These are phyloP conservation scores for Phialophora macrospora DNA, from an alignment of 2,329 filamentous ascomycete genomes.

Conservation along the genomic window DNA sequence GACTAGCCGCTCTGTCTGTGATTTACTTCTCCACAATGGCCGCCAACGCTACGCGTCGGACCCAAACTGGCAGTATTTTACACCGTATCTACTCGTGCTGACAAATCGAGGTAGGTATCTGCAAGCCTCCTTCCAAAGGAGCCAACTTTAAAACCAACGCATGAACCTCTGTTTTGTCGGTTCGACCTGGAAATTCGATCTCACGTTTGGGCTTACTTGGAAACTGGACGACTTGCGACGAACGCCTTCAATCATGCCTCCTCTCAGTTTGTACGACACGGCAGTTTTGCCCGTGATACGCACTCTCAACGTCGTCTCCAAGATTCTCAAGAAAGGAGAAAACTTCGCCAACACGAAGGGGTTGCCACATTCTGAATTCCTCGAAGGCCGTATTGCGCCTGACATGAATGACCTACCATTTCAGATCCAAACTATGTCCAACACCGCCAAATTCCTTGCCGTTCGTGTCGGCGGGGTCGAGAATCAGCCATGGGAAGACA, in stretches of 20 bases:
- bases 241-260: conserved; percentile 7
- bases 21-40: neutral
- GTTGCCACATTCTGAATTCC: conserved; percentile 45
- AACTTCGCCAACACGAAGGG: conserved; percentile 47
- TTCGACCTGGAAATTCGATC: neutral
- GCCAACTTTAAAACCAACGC: neutral
- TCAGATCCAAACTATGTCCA: conserved; percentile 55
- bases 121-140: neutral
- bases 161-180: neutral
- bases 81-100: neutral
- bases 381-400: conserved; percentile 51
- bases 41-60: neutral
- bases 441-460: conserved; percentile 50
- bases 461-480: conserved; percentile 47
- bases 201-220: neutral
- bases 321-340: conserved; percentile 54
- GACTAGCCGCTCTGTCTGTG: neutral
- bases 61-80: neutral
- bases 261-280: conserved; percentile 42
- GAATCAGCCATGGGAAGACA: conserved; percentile 46
- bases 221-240: neutral
- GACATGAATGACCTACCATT: conserved; percentile 58
- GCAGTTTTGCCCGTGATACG: conserved; percentile 51
- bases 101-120: conserved; percentile 2
- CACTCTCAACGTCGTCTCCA: conserved; percentile 50